Base-by-base conservation (phyloP, 495 filamentous ascomycete species). In the Sabuloglossum arenarium region DNA sequence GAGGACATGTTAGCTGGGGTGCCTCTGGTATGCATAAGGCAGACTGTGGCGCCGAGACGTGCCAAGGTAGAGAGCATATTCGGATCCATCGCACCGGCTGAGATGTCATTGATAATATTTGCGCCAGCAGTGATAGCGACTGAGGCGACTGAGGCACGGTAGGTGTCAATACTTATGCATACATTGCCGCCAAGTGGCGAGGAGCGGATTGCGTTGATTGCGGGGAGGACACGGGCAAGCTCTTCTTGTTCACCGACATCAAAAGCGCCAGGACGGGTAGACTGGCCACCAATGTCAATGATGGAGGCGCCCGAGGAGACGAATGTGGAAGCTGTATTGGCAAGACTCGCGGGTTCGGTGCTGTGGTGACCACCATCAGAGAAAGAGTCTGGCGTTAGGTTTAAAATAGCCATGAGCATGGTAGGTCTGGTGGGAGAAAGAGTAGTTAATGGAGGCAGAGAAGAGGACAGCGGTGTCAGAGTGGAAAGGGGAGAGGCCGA, bases 381-480 rank as follows among this genome's bases (percentile, higher is more conserved):
- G 73, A 97, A 97, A 39, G 91, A 97, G 72, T 98, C 91, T 10
- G 90, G 91, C 0, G 90, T 96, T 57, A 94, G 72, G 70, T 98
- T 98, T 53, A 96, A 74, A 61, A 98, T 93, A 30, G 86, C 84
- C 91, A 98, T 97, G 42, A 96, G 68, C 55, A 80, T 77, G 1
- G 89, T 96, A 46, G 70, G 71, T 45, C 85, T 81, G 53, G 67
- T 71, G 0, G 79, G 70, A 58, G 79, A 73, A 31, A 82, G 76
- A 24, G 84, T 73, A 42, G 77, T 75, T 6, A 94, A 69, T 0
- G 81, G 73, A 12, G 75, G 70, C 37, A 80, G 72, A 46, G 64
- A 61, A 8, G 72, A 59, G 1, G 78, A 78, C 55, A 94, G 74
- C 16, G 81, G 82, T 0, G 85, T 87, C 16, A 81, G 64, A 56